Percentiles rank a stretch among this genome's conserved stretches.
These are phyloP conservation scores for Colletotrichum viniferum DNA, from an alignment of 2,329 filamentous ascomycete species.

Conservation along the genomic window DNA sequence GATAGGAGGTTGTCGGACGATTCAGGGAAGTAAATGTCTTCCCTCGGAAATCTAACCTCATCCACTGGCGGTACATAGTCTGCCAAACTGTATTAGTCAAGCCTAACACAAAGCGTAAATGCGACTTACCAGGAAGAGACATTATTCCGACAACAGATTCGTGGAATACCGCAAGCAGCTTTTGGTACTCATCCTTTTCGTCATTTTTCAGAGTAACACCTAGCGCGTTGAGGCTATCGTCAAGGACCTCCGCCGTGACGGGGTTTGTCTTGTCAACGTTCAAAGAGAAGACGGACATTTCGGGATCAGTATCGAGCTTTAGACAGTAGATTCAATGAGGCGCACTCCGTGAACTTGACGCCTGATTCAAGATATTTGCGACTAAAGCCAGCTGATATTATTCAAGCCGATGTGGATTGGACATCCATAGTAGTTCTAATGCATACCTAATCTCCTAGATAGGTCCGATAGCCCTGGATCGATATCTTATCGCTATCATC, in stretches of 20 bases:
- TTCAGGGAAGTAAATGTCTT: background rate
- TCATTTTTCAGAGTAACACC: background rate
- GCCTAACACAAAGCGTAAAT: fast-evolving
- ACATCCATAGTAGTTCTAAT: background rate
- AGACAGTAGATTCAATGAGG: background rate
- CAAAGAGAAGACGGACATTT: slow-evolving; percentile 7
- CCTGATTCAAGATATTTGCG: background rate
- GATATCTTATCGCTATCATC: background rate
- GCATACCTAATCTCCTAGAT: background rate
- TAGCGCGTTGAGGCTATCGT: background rate
- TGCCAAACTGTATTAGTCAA: background rate
- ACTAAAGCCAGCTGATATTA: background rate
- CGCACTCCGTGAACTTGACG: background rate
- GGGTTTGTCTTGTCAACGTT: slow-evolving; percentile 1
- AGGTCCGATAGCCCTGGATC: background rate
- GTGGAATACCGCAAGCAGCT: slow-evolving; percentile 4
- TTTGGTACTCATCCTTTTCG: slow-evolving; percentile 2
- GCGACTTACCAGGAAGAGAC: background rate
- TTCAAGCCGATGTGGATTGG: background rate
- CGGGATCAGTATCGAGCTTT: background rate
- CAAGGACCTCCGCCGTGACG: background rate
- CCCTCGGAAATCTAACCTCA: background rate
- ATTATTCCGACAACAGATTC: background rate
- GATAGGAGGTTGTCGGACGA: background rate
- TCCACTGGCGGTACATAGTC: background rate